Evolutionary conservation across 2,329 filamentous ascomycete genomes (phyloP), one percentile per base, ranked within the genome.

Genomic region (Juglanconis oblonga): DNA sequence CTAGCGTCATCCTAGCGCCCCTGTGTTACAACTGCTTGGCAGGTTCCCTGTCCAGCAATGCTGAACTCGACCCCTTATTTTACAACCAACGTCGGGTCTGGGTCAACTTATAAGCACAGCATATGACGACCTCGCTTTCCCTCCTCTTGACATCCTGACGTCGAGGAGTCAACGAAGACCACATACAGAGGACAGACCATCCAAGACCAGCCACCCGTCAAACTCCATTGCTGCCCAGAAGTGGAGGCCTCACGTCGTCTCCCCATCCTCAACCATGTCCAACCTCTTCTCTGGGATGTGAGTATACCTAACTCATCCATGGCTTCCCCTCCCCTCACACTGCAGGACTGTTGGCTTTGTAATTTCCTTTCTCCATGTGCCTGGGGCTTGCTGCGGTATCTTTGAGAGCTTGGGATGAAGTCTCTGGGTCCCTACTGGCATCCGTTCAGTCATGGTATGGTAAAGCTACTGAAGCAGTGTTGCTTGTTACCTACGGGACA

Each of bases 211-310:
- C 13, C 10, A 29, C 1, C 38, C 6, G 10, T 5, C 38, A 55
- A 32, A 29, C 17, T 11, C 14, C 24, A 40, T 17, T 29, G n/a
- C 31, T 14, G 44, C 40, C 32, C 13, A 32, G 17, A 24, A 24
- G 17, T 24, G 24, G 24, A 24, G 24, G 24, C 3, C 13, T 52
- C 17, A 17, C 17, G 7, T 14, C 29, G 11, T 49, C 29, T 14
- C 53, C 31, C 54, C 56, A 50, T 65, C 62, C 64, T 65, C 64
- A 40, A 66, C 68, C 71, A 85, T 85, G 82, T 85, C 82, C 67
- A 84, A 84, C 75, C 75, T 85, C 68, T 85, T 85, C 71, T 85
- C 82, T 69, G 82, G 82, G 74, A 85, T 85, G 82, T 85, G 77
- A 82, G 82, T 83, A 64, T 48, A 32, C 24, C 35, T 42, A 32